phyloP scores from a whole-genome alignment of 1,139 yeast species.

The Geotrichum phurueaensis region DNA sequence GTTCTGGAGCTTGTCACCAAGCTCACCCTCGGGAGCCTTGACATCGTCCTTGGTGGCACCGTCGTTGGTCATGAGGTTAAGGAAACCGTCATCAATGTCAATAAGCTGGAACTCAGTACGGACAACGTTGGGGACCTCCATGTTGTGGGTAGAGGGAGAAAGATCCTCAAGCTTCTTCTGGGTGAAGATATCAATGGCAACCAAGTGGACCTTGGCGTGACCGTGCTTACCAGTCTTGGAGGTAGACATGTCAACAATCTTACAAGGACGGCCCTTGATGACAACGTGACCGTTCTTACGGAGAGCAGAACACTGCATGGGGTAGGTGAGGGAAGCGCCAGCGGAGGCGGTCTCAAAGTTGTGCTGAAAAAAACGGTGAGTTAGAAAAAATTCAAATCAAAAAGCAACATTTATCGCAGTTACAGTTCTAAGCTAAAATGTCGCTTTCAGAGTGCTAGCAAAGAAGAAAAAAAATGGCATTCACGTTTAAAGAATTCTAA shows the following conservation, averaged over 20 bases:
- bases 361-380: conserved; percentile 45
- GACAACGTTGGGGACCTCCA: conserved; percentile 97
- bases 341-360: conserved; percentile 97
- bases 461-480: background rate
- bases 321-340: conserved; percentile 98
- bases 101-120: conserved; percentile 96
- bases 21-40: conserved; percentile 94
- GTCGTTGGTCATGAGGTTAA: conserved; percentile 91
- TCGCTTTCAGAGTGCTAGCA: background rate
- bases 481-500: too few species aligned
- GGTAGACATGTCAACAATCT: conserved; percentile 99
- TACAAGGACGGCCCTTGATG: conserved; percentile 99
- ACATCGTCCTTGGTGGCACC: conserved; percentile 99
- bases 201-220: conserved; percentile 99
- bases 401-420: background rate
- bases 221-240: conserved; percentile 99
- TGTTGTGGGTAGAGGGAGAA: conserved; percentile 99
- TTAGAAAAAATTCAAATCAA: background rate
- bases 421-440: background rate
- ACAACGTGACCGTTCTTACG: conserved; percentile 99
- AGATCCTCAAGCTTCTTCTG: conserved; percentile 99
- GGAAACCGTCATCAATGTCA: conserved; percentile 97
- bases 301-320: conserved; percentile 99
- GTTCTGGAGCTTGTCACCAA: conserved; percentile 85
- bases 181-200: conserved; percentile 97